Conservation (phyloP, 371 early-diverging fungal species). For the Vairimorpha ceranae region DNA sequence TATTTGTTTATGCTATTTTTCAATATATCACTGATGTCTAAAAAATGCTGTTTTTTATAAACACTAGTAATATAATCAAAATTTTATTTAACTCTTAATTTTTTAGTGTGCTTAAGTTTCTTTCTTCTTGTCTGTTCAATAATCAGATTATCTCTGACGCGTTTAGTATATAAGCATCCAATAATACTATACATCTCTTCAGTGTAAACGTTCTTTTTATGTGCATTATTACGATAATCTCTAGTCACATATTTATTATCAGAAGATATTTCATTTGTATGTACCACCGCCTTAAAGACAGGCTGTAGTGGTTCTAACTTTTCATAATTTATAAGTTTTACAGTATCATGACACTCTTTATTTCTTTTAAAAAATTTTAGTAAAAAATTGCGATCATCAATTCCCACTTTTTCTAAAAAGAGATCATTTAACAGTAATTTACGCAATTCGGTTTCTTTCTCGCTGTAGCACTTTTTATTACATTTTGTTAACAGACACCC, state of each 20-base stretch:
- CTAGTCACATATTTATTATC: not conserved
- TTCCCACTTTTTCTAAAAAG: not conserved
- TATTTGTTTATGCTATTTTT: too few relatives aligned
- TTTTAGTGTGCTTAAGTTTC: too few relatives aligned
- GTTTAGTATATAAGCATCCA: not conserved
- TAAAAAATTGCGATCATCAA: not conserved
- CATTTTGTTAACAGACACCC: not conserved
- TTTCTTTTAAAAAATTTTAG: not conserved
- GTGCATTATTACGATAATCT: not conserved
- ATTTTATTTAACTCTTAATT: too few relatives aligned
- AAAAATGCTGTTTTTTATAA: too few relatives aligned
- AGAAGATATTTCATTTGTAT: not conserved
- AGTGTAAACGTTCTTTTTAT: not conserved
- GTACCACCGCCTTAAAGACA: not conserved
- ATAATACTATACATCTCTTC: not conserved
- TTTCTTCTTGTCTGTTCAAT: too few relatives aligned
- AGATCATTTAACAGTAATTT: not conserved
- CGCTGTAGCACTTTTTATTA: not conserved
- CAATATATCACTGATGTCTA: too few relatives aligned
- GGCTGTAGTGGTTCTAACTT: not conserved
- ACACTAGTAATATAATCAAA: too few relatives aligned
- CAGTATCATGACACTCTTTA: not conserved
- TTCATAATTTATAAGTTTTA: not conserved
- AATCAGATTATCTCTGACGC: too few relatives aligned
- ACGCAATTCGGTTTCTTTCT: not conserved